Base-by-base conservation (phyloP, 345 rosid species). In the Camelina sativa region DNA sequence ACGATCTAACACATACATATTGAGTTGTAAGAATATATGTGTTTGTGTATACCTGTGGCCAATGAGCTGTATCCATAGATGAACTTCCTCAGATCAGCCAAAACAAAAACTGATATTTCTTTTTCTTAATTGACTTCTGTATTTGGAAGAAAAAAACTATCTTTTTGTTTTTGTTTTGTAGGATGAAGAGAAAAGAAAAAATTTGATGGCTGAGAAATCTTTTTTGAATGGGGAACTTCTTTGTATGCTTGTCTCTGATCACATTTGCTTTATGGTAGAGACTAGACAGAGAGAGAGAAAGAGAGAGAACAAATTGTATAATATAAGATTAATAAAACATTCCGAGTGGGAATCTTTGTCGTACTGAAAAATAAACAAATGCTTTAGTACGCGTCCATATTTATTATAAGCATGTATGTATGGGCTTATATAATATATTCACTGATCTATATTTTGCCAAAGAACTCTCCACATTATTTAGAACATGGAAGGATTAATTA, bases 51-150 rank as follows among this genome's bases (percentile, higher is more conserved):
- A 93, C 98, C 98, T 91, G 97, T 83, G 97, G 93, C 97, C 97
- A 93, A 71, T 86, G 91, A 83, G 90, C 94, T 68, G 91, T 93
- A 84, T 91, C 97, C 98, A 93, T 93, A 90, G 84, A 75, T 83
- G 77, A 84, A 73, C 64, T 57, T 81, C 76, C 69, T 73, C 65
- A 67, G 74, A 71, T 55, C 75, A 57, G 65, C 62, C 65, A 53
- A 76, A 72, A 75, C 54, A 78, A 63, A 76, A 62, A 32, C 41
- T 77, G 68, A 65, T 63, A 35, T 15, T 59, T 65, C 32, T 17
- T 59, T 65, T 56, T 19, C 54, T 64, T 56, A 5, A 11, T 60
- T 61, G 35, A 35, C 11, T 46, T 60, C 4, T 52, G 13, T 55
- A 67, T 32, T 52, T 59, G 69, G 30, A 34, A 23, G 43, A 62